Evolutionary conservation across 352 stramenopile species (phyloP), one percentile per base, ranked within the genome.

Genomic region (Saprolegnia parasitica): DNA sequence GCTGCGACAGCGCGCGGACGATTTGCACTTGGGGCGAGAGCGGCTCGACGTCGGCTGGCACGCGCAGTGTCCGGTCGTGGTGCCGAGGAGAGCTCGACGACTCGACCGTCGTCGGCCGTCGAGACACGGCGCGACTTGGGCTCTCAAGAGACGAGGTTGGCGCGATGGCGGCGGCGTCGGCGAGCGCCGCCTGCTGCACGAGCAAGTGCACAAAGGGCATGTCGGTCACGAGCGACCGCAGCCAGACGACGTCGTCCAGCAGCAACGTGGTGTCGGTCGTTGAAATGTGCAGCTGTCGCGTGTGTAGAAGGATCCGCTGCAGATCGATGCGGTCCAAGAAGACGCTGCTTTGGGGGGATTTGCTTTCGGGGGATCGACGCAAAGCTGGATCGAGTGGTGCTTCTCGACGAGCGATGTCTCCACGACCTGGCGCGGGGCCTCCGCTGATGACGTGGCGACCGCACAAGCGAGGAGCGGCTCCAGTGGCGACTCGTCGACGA

Each of bases 1-100:
- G 73, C n/a, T 82, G 78, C 0, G 77, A 73, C 32, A 92, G 61
- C 20, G 72, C 0, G 74, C 76, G 32, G 84, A 65, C 5, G 65
- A 40, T 23, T 65, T 75, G 55, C 74, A 86, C 0, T 62, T 24
- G 21, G 71, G 45, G 0, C 87, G 21, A 11, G 81, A 42, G 16
- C 60, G 9, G 32, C 71, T 47, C 3, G 81, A 52, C 6, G 20
- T 46, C 18, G 74, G 32, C 9, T 66, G 66, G 5, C 71, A 62
- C 0, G 62, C 50, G 50, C 75, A 67, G 29, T 67, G 70, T 56
- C 65, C 62, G 20, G 23, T 39, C 11, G 72, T 50, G 0, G 54
- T 67, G 13, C n/a, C 29, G 3, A 37, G 40, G 11, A 57, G 1
- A 4, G 6, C 39, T 24, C 24, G 32, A 18, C 24, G 32, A 18